Base-by-base conservation (phyloP, 495 filamentous ascomycete genomes). In the Penicillium riverlandense region DNA sequence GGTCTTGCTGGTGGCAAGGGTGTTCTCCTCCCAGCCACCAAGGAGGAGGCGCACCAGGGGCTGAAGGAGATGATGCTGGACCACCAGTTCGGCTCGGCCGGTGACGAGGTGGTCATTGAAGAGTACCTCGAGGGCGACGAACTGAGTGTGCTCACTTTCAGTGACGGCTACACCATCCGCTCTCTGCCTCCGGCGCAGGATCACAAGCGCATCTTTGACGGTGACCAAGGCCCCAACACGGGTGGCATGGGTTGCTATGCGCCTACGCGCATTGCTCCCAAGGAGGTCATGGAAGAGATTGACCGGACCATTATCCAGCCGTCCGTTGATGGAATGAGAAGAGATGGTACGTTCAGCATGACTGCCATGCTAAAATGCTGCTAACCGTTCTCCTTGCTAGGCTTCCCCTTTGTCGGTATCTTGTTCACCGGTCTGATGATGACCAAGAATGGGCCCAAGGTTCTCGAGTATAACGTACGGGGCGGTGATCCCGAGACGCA, bases 221-320 rank as follows among this genome's bases (percentile, higher is more conserved):
- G 87, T 40, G 92, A 98, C 55, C 76, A 79, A 31, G 92, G 92
- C 3, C 86, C 89, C 13, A 98, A 96, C 69, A 98, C 92, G 7
- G 94, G 92, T 38, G 94, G 92, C 11, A 97, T 98, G 92, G 92
- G 92, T 44, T 94, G 88, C 66, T 98, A 98, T 67, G 89, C 90
- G 31, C 89, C 90, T 12, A 94, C 90, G 0, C 82, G 78, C 44
- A 85, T 96, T 54, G 88, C 85, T 7, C 83, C 86, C 0, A 77
- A 82, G 42, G 75, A 79, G 29, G 70, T 90, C 11, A 68, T 95
- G 15, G 83, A 82, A 16, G 77, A 86, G 53, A 79, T 98, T 44
- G 82, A 96, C 55, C 74, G 76, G 38, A 87, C 82, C 29, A 85
- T 97, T 40, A 75, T 96, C 30, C 79, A 91, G 68, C 94, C 92